These are phyloP conservation scores for Teratosphaeriaceae sp. DNA, from an alignment of 2,329 filamentous ascomycete genomes.

Conservation along the genomic window DNA sequence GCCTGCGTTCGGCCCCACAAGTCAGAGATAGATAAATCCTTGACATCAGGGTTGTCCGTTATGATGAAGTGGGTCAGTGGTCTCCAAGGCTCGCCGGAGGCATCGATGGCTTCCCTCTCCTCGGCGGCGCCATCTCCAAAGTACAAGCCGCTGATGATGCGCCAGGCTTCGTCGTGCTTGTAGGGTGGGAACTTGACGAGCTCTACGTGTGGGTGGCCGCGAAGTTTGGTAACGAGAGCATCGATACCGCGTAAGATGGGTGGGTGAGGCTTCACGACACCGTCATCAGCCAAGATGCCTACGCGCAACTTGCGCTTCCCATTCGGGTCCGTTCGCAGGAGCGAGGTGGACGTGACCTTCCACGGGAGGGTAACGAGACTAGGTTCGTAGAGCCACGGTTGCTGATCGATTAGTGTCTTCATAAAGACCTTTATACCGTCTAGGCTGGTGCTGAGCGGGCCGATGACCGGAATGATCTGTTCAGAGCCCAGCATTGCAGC, in stretches of 20 bases:
- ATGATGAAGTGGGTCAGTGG: slow-evolving; percentile 55
- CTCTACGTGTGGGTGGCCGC: slow-evolving; percentile 42
- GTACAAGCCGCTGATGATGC: slow-evolving; percentile 44
- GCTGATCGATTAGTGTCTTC: slow-evolving; percentile 35
- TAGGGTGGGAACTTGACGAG: slow-evolving; percentile 47
- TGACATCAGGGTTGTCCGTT: slow-evolving; percentile 47
- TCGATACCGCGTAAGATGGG: slow-evolving; percentile 54
- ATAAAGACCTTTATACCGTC: slow-evolving; percentile 39
- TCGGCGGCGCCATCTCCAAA: slow-evolving; percentile 56
- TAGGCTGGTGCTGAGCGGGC: slow-evolving; percentile 48
- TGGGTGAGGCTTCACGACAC: slow-evolving; percentile 58
- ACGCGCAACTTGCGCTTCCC: slow-evolving; percentile 43
- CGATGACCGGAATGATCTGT: slow-evolving; percentile 45
- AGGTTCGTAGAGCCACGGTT: slow-evolving; percentile 51
- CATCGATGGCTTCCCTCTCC: slow-evolving; percentile 43
- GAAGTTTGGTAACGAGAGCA: slow-evolving; percentile 39
- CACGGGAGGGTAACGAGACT: slow-evolving; percentile 52
- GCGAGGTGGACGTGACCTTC: slow-evolving; percentile 8
- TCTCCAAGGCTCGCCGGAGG: slow-evolving; percentile 51
- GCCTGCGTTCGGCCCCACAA: slow-evolving; percentile 36
- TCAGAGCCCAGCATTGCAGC: slow-evolving; percentile 36
- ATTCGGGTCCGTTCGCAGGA: slow-evolving; percentile 15
- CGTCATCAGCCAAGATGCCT: slow-evolving; percentile 60
- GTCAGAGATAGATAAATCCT: slow-evolving; percentile 36
- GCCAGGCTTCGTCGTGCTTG: slow-evolving; percentile 45